phyloP scores from a whole-genome alignment of 1,284 basidiomycete species.

The Boletus smithii region DNA sequence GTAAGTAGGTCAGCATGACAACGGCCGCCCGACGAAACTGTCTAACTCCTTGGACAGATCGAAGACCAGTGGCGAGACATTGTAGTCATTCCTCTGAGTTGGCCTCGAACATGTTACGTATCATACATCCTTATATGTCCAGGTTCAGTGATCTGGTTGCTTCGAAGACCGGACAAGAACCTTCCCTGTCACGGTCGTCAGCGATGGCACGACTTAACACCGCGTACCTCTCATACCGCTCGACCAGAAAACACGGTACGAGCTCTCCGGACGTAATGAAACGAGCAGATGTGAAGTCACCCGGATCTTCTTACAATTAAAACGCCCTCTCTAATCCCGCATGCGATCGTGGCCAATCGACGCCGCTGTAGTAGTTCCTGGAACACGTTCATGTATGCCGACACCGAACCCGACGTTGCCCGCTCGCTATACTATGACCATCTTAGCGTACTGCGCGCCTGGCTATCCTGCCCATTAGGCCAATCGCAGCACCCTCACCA shows the following conservation, averaged over 20 bases:
- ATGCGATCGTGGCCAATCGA: background rate
- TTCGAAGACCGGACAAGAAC: background rate
- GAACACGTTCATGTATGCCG: background rate
- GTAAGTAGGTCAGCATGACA: constrained; percentile 8
- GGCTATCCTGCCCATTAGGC: background rate
- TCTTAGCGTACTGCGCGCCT: background rate
- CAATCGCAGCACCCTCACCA: constrained; percentile 3
- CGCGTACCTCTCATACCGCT: constrained; percentile 10
- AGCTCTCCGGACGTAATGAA: constrained; percentile 17
- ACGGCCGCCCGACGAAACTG: constrained; percentile 3
- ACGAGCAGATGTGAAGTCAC: background rate
- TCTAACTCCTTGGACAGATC: constrained; percentile 1
- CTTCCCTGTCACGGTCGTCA: background rate
- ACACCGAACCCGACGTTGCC: background rate
- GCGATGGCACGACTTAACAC: constrained; percentile 8
- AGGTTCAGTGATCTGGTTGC: background rate
- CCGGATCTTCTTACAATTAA: background rate
- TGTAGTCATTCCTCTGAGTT: background rate
- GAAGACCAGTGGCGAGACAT: background rate
- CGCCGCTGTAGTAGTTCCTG: background rate
- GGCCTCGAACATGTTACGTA: constrained; percentile 8
- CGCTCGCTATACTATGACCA: constrained; percentile 1
- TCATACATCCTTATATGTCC: constrained; percentile 5
- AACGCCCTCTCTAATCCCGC: constrained; percentile 9
- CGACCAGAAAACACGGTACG: background rate